These are phyloP conservation scores for Fonsecaea erecta DNA, from an alignment of 2,329 filamentous ascomycete species.

Conservation along the genomic window DNA sequence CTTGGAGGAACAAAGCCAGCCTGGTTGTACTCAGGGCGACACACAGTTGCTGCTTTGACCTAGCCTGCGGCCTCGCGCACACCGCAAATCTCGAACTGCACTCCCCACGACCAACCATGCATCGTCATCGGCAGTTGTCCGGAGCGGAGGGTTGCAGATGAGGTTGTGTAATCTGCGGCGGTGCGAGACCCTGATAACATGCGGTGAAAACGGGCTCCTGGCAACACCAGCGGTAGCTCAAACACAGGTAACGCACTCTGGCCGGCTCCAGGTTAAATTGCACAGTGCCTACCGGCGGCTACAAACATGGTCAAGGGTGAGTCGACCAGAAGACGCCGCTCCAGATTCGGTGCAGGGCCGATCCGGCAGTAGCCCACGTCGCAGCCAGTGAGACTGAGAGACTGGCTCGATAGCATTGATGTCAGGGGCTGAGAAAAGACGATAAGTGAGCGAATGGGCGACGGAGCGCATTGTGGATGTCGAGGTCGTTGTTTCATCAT, in stretches of 20 bases:
- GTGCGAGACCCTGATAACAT: constrained; percentile 1
- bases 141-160: constrained; percentile 6
- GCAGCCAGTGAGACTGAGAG: constrained; percentile 7
- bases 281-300: constrained; percentile 22
- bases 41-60: background rate
- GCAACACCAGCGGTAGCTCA: constrained; percentile 26
- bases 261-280: constrained; percentile 24
- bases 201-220: constrained; percentile 7
- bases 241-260: constrained; percentile 21
- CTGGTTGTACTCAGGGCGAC: background rate
- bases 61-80: background rate
- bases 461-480: constrained; percentile 20
- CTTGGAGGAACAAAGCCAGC: background rate
- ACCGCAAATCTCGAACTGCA: constrained; percentile 16
- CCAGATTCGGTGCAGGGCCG: constrained; percentile 17
- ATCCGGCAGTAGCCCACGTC: constrained; percentile 15
- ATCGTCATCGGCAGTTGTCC: constrained; percentile 1
- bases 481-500: constrained; percentile 11
- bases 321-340: constrained; percentile 1
- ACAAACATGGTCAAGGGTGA: constrained; percentile 12
- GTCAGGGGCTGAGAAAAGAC: constrained; percentile 16
- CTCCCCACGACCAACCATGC: constrained; percentile 8
- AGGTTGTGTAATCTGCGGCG: constrained; percentile 14
- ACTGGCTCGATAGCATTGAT: background rate
- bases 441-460: constrained; percentile 17